Base-by-base conservation (phyloP, 176 grass and related monocot species). In the Thalia dealbata region DNA sequence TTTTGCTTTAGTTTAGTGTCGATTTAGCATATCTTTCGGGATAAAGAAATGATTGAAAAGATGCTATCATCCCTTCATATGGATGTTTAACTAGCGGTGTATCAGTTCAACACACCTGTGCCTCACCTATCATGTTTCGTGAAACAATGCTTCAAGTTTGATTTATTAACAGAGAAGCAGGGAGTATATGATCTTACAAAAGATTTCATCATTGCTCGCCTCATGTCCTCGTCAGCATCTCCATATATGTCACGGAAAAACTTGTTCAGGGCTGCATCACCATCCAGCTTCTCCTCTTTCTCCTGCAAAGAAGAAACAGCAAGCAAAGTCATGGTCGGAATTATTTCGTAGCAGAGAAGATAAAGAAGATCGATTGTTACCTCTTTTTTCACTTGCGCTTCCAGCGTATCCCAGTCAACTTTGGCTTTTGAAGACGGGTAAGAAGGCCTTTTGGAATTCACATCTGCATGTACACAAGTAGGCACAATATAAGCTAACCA, bases 161-260 rank as follows among this genome's bases (percentile, higher is more conserved):
- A 38, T 38, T 38, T 38, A 38, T 38, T 38, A 38, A 38, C 1
- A 38, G 4, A 4, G 32, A 2, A 61, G 50, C 41, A 22, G n/a
- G 26, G 24, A 18, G 19, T 14, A 48, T 27, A 25, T 44, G 45
- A 48, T 44, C 73, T 61, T 86, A 87, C 85, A 80, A 87, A 87
- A 25, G 85, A 87, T 76, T 83, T 87, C 71, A 44, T 80, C 85
- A 87, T 87, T 64, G 85, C 85, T 29, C 85, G 76, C 68, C 71
- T 75, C 7, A 66, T 68, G 38, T 87, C 85, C 70, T 87, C 85
- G 54, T 83, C 85, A 68, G 80, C 76, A 77, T 87, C 76, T 60
- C 22, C 16, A 58, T 87, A 87, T 24, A 87, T 83, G 3, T 87
- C 85, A 64, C 77, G 73, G 80, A 87, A 87, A n/a, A 83, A 77